phyloP scores from a whole-genome alignment of 2,329 filamentous ascomycete species.

The Aureobasidium sp. region DNA sequence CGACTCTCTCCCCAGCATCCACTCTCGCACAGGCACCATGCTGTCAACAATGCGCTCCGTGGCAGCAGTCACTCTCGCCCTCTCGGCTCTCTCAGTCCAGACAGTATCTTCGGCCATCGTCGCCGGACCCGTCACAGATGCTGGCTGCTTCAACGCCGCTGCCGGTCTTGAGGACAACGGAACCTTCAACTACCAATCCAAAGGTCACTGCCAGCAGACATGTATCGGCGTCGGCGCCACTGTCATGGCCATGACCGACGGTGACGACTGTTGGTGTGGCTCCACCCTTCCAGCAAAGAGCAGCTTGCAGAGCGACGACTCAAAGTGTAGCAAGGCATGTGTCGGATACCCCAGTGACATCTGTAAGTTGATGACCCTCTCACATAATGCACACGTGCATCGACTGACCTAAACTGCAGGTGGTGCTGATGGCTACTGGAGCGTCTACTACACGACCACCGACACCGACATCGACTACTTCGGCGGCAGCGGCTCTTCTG shows the following conservation, averaged over 20 bases:
- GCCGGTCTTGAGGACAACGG: constrained; percentile 44
- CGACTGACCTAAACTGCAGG: constrained; percentile 38
- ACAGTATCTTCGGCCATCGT: constrained; percentile 10
- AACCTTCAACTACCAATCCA: constrained; percentile 45
- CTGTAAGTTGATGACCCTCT: constrained; percentile 49
- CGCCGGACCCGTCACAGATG: constrained; percentile 22
- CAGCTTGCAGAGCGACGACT: constrained; percentile 46
- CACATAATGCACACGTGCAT: not conserved
- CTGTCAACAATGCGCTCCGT: constrained; percentile 1
- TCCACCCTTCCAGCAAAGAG: constrained; percentile 55
- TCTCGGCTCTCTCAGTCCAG: constrained; percentile 7
- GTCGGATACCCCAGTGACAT: constrained; percentile 54
- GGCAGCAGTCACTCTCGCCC: constrained; percentile 4
- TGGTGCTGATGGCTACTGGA: constrained; percentile 49
- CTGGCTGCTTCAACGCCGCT: constrained; percentile 48
- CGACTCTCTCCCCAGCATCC: not conserved
- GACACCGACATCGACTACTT: constrained; percentile 32
- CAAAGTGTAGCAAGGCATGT: constrained; percentile 59
- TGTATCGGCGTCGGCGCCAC: constrained; percentile 40
- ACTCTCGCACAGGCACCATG: not conserved
- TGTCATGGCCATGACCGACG: constrained; percentile 58
- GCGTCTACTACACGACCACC: constrained; percentile 47
- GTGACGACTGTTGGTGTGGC: constrained; percentile 67
- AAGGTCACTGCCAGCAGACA: constrained; percentile 48
- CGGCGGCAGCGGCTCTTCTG: constrained; percentile 20